Evolutionary conservation across 805 yeast genomes (phyloP), one percentile per base, ranked within the genome.

Genomic region (Cyberlindnera euphorbiiphila): DNA sequence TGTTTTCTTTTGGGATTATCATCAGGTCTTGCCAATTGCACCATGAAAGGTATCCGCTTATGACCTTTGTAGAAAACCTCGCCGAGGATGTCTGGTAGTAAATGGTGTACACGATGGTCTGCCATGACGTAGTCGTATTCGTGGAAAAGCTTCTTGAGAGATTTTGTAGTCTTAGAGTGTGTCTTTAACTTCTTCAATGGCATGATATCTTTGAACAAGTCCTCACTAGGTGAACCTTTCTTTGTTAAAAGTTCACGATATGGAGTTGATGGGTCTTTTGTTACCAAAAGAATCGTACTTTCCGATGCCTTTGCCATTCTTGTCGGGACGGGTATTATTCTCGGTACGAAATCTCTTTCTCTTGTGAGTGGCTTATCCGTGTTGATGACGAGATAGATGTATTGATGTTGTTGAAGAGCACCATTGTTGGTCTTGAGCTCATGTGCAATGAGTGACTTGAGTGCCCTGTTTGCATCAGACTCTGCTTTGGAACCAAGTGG

Each of bases 181-280:
- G 72, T 78, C 45, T 74, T 76, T 32, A 81, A 64, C 11, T 86
- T 71, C 14, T 77, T 43, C 17, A 46, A 19, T 4, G 50, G 50
- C 42, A 43, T 36, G 18, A 46, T 46, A 10, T 43, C 47, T 20
- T 41, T 42, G 38, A 46, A 37, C 27, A 43, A 26, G 25, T 46
- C 50, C 32, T 51, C 53, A 5, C 44, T 42, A 4, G 50, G 45
- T 4, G 50, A 43, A 2, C 46, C 46, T 14, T 41, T 34, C 29
- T 41, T 62, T 6, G 68, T 64, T 5, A 84, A 55, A 5, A 69
- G 66, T 9, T 64, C 65, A 24, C 78, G 65, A 50, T 76, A 84
- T 6, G 68, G 65, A 5, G 72, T 64, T 5, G 81, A 73, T 1
- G 91, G 89, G 52, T 85, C 93, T 46, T 81, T 84, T 8, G 91